Conservation (phyloP, 257 asterid species). For the Haberlea rhodopensis region DNA sequence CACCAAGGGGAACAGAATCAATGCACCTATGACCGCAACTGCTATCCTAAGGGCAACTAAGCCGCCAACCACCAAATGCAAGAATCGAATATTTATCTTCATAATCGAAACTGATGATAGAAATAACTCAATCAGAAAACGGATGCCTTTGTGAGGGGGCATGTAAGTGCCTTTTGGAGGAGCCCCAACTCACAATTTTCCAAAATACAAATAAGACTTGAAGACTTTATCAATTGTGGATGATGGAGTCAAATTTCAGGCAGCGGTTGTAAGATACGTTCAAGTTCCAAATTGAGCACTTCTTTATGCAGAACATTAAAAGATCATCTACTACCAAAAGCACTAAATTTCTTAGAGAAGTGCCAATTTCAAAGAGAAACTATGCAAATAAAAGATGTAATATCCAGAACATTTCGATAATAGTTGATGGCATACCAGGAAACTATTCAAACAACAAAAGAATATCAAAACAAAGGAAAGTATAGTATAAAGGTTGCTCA, state of each 20-base stretch:
- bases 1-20: constrained; percentile 84
- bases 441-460: not conserved
- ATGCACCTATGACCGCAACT: constrained; percentile 64
- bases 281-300: not conserved
- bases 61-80: constrained; percentile 55
- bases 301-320: too few relatives aligned
- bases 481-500: constrained; percentile 38
- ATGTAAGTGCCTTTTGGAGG: not conserved
- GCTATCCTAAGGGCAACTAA: constrained; percentile 57
- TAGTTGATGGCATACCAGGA: not conserved
- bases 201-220: not conserved
- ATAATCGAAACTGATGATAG: constrained; percentile 49
- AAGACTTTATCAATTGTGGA: not conserved
- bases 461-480: not conserved
- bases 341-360: not conserved
- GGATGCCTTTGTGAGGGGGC: not conserved
- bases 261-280: not conserved
- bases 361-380: not conserved
- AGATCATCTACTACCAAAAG: not conserved
- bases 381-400: not conserved
- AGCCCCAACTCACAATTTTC: not conserved
- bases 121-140: not conserved
- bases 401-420: too few relatives aligned
- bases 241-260: not conserved
- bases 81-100: constrained; percentile 50